Evolutionary conservation across 1,284 basidiomycete species (phyloP).

Genomic region (Cryptococcus hybrid): DNA sequence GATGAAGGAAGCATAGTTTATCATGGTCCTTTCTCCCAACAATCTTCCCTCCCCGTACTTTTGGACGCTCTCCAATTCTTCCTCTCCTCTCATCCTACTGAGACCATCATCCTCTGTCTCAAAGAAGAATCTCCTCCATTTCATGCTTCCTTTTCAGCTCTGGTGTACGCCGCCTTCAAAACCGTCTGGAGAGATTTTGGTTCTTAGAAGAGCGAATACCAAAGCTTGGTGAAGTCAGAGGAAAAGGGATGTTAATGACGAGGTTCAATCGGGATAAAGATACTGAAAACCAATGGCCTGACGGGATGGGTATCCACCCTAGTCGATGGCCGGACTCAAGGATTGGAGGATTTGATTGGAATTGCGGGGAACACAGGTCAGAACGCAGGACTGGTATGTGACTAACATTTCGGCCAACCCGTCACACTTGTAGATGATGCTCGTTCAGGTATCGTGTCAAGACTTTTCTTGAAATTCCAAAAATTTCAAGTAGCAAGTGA

Average conservation of each 20-base stretch:
- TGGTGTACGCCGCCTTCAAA: slow-evolving; percentile 66
- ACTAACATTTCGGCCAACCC: too few species aligned
- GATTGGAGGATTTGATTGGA: slow-evolving; percentile 69
- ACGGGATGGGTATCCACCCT: slow-evolving; percentile 72
- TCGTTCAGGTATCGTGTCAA: slow-evolving; percentile 59
- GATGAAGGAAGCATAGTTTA: slow-evolving; percentile 56
- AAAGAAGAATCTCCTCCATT: slow-evolving; percentile 68
- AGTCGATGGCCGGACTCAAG: slow-evolving; percentile 74
- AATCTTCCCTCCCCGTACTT: slow-evolving; percentile 65
- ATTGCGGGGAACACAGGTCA: slow-evolving; percentile 58
- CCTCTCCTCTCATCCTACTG: slow-evolving; percentile 61
- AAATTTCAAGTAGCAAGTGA: slow-evolving; percentile 58
- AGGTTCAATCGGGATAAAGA: slow-evolving; percentile 64
- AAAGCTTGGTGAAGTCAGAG: slow-evolving; percentile 72
- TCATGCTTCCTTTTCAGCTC: slow-evolving; percentile 57
- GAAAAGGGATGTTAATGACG: slow-evolving; percentile 76
- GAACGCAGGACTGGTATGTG: slow-evolving; percentile 70
- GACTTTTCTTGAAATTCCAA: slow-evolving; percentile 72
- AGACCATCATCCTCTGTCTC: slow-evolving; percentile 77
- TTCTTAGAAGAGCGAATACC: slow-evolving; percentile 75
- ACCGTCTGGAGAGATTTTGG: slow-evolving; percentile 61
- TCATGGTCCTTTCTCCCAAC: slow-evolving; percentile 72
- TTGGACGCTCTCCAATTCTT: slow-evolving; percentile 59
- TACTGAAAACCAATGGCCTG: slow-evolving; percentile 53
- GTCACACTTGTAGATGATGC: too few species aligned